Base-by-base conservation (phyloP, 2,329 filamentous ascomycete genomes). In the Ophiosphaerella korrae region DNA sequence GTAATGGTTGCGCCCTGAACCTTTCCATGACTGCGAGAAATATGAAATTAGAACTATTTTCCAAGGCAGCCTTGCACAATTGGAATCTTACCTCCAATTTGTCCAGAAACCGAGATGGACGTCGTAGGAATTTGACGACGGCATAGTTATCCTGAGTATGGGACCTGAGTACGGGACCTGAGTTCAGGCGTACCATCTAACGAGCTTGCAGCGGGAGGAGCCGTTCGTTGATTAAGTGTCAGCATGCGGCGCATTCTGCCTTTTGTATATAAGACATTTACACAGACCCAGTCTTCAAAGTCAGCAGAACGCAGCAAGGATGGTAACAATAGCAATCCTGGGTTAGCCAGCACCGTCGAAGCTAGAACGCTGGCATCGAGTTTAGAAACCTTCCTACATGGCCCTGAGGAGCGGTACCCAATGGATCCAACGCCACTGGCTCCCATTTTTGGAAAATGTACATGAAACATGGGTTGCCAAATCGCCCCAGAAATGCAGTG, bases 1-100 rank as follows among this genome's bases (percentile, higher is more conserved):
- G 73, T 75, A 12, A 74, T 48, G 0, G 72, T 75, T 3, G 62
- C 35, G 1, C 74, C 72, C 2, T 58, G 34, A 5, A 73, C 50
- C 4, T 50, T 45, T 2, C 74, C 72, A 24, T 63, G 50, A 7
- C 64, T 29, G 11, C 7, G 11, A 29, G 7, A 29, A 3, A 7
- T 29, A 11, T 29, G 26, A 29, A 21, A 3, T 11, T 29, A 29
- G 26, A 29, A 11, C 26, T 11, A 11, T 11, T 29, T 11, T 8
- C 6, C 7, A 29, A 29, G 11, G 11, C 18, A 21, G 3, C 18
- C 18, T 21, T 21, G 26, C 11, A 11, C 6, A 29, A 2, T 29
- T 29, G 7, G 26, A 29, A 29, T 29, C 26, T 29, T 29, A 29
- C 26, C 26, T 65, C 67, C 65, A 73, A 45, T 74, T 66, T 1